Percentiles rank a stretch among this genome's conserved stretches.
These are phyloP conservation scores for Beauveria pseudobassiana DNA, from an alignment of 2,329 filamentous ascomycete species.

Conservation along the genomic window DNA sequence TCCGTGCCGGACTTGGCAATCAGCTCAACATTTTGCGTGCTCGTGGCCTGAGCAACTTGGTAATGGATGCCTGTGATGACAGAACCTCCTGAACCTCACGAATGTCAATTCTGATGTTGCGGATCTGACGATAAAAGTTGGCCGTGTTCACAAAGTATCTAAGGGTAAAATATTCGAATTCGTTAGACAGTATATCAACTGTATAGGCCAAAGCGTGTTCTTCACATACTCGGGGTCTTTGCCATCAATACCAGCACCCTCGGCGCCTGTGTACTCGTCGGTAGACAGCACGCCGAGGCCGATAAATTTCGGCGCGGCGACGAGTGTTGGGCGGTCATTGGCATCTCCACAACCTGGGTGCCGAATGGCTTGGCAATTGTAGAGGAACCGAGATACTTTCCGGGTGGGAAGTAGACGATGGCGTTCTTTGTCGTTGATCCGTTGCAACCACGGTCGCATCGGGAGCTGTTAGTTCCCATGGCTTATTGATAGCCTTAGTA, in stretches of 20 bases:
- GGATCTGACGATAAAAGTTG: slow-evolving; percentile 17
- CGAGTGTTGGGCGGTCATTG: slow-evolving; percentile 45
- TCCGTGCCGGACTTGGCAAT: slow-evolving; percentile 1
- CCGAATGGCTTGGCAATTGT: neutral
- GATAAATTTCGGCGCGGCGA: slow-evolving; percentile 42
- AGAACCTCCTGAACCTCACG: neutral
- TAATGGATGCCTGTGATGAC: slow-evolving; percentile 15
- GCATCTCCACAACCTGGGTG: slow-evolving; percentile 17
- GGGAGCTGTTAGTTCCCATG: slow-evolving; percentile 13
- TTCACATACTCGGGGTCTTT: neutral
- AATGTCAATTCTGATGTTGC: slow-evolving; percentile 14
- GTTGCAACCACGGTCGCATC: neutral
- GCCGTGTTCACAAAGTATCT: neutral
- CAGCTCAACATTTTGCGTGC: slow-evolving; percentile 16
- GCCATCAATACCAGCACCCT: slow-evolving; percentile 3
- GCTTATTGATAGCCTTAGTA: slow-evolving; percentile 28
- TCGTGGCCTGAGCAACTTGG: slow-evolving; percentile 20
- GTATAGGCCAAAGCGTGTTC: neutral
- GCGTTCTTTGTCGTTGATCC: neutral
- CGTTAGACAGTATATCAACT: too few species aligned
- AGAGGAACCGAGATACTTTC: neutral
- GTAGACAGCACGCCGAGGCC: slow-evolving; percentile 50
- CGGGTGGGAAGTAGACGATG: slow-evolving; percentile 18
- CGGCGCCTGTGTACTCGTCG: slow-evolving; percentile 17
- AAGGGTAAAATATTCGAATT: too few species aligned